Conservation (phyloP, 768 basidiomycete genomes). For the Leccinellum albellum region DNA sequence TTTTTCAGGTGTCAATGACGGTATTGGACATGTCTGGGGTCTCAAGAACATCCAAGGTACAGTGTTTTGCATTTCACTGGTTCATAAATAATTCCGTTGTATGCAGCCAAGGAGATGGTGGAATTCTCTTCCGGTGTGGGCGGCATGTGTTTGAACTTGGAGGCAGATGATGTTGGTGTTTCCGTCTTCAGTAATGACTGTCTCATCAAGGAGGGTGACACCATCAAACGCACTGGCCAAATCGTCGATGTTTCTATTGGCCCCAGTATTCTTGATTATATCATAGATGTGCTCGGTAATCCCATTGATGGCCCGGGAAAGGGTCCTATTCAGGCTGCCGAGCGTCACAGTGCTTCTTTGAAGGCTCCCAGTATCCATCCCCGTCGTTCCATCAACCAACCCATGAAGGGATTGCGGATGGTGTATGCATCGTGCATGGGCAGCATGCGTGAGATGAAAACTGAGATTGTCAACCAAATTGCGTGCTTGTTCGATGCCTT, state of each 20-base stretch:
- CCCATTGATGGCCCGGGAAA: constrained; percentile 99
- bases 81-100: constrained; percentile 2
- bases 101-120: constrained; percentile 98
- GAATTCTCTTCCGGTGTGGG: constrained; percentile 99
- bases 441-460: no score
- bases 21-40: constrained; percentile 99
- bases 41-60: constrained; percentile 96
- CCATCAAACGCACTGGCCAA: constrained; percentile 99
- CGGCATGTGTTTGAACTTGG: constrained; percentile 99
- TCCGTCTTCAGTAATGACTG: constrained; percentile 98
- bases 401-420: constrained; percentile 56
- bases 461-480: no score
- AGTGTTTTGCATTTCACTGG: constrained; percentile 11
- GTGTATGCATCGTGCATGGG: no score
- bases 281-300: constrained; percentile 99
- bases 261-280: constrained; percentile 94
- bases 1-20: constrained; percentile 90
- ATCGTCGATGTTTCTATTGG: constrained; percentile 99
- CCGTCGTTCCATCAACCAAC: constrained; percentile 99
- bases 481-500: no score
- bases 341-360: constrained; percentile 94
- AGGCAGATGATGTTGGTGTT: constrained; percentile 99
- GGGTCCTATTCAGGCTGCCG: constrained; percentile 89
- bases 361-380: constrained; percentile 99
- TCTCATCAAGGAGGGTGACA: constrained; percentile 99